A percentile compares a stretch with the other conserved stretches of the same genome.
Conservation (phyloP, 1,139 yeast species). For the Suhomyces atakaporum region DNA sequence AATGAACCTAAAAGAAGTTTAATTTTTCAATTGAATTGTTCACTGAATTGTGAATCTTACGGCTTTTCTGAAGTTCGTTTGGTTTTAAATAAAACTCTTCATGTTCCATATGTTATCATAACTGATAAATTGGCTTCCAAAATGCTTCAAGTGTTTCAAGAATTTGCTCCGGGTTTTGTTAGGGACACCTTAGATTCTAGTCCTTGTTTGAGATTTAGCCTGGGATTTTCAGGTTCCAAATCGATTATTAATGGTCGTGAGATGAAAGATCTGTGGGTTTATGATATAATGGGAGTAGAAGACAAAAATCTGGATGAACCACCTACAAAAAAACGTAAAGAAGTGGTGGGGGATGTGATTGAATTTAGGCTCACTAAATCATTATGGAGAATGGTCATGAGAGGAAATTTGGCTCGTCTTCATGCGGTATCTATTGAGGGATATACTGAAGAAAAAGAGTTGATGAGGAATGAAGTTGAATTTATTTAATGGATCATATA, state of each 20-base stretch:
- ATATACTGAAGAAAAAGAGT: slow-evolving; percentile 27
- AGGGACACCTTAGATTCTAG: slow-evolving; percentile 18
- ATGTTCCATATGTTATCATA: slow-evolving; percentile 30
- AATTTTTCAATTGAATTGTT: slow-evolving; percentile 54
- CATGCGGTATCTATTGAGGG: slow-evolving; percentile 39
- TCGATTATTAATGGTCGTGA: slow-evolving; percentile 39
- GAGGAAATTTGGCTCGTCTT: slow-evolving; percentile 27
- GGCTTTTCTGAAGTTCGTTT: slow-evolving; percentile 31
- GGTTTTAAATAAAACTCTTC: slow-evolving; percentile 30
- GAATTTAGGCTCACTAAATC: slow-evolving; percentile 37
- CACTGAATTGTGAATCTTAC: slow-evolving; percentile 10
- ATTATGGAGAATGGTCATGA: slow-evolving; percentile 35
- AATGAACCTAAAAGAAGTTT: slow-evolving; percentile 48
- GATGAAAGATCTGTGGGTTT: slow-evolving; percentile 39
- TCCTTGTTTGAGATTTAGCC: slow-evolving; percentile 25
- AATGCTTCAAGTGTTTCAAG: slow-evolving; percentile 30
- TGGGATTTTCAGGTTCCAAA: slow-evolving; percentile 30
- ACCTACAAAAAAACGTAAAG: slow-evolving; percentile 17
- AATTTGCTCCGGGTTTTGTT: slow-evolving; percentile 24
- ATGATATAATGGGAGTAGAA: slow-evolving; percentile 24
- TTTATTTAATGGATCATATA: slow-evolving; percentile 25
- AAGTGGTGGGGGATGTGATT: slow-evolving; percentile 34
- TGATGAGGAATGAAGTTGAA: slow-evolving; percentile 20
- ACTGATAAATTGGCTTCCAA: slow-evolving; percentile 27
- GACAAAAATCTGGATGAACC: slow-evolving; percentile 9